Evolutionary conservation across 805 yeast species (phyloP), one percentile per base, ranked within the genome.

Genomic region (Yarrowia keelungensis): DNA sequence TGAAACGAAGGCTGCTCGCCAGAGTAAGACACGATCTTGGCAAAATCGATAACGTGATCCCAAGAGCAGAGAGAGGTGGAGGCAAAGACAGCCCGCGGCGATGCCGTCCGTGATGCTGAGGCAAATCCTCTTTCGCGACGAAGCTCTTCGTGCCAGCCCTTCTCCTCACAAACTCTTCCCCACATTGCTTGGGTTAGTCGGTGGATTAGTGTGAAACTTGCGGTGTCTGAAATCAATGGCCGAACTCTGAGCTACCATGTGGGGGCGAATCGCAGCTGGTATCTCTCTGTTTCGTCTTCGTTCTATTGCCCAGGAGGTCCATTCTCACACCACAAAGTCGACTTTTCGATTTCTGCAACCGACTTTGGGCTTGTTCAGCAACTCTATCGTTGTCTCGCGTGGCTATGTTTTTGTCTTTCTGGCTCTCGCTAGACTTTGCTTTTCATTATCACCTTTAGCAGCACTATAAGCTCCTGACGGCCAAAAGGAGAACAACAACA

Each of bases 401-500:
- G 59, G 45, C 45, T 39, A 38, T 53, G 56, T 50, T 50, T 36
- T 50, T 35, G 41, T 11, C 53, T 49, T 49, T 49, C 26, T 12
- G 7, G 36, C 51, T 8, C n/a, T 49, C 53, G 19, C 26, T n/a
- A n/a, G 11, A 53, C 43, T 53, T 50, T 50, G 8, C 56, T n/a
- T 53, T 53, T 51, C 42, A 16, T 36, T 51, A 16, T 36, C 35
- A 38, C 32, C 42, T 38, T 19, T 53, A 38, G 35, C 59, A 38
- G 39, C 43, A 10, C 32, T 14, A 16, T 39, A 39, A 22, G 59
- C 45, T 53, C 45, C 3, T 36, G 35, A n/a, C 58, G 43, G 58
- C 58, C 58, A 3, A 53, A 53, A 53, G 59, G 59, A 53, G 45
- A 53, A 36, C 8, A 19, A 19, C 45, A 53, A 39, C 42, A 51